Evolutionary conservation across 2,329 filamentous ascomycete species (phyloP).

Genomic region (Didymella keratinophila): DNA sequence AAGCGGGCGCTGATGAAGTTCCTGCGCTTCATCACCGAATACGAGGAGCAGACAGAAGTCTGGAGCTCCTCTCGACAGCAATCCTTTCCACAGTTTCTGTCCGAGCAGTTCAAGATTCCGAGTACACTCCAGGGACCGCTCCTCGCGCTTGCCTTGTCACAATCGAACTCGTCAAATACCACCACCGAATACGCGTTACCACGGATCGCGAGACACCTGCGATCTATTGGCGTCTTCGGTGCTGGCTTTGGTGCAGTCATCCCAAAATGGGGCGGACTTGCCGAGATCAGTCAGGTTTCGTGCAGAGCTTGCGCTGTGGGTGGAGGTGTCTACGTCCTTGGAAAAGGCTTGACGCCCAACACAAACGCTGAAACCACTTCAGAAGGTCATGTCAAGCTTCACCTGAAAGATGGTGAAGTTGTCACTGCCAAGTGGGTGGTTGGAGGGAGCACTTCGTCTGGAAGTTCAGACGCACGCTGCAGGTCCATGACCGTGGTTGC

Average conservation of each 20-base stretch:
- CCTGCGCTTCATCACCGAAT: slow-evolving; percentile 82
- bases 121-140: slow-evolving; percentile 70
- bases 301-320: slow-evolving; percentile 92
- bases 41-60: slow-evolving; percentile 65
- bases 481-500: slow-evolving; percentile 74
- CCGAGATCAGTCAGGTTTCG: slow-evolving; percentile 88
- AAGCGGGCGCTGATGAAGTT: slow-evolving; percentile 94
- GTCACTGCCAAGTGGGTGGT: slow-evolving; percentile 66
- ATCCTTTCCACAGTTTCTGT: slow-evolving; percentile 67
- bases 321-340: slow-evolving; percentile 88
- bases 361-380: slow-evolving; percentile 10
- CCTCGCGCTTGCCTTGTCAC: slow-evolving; percentile 76
- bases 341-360: slow-evolving; percentile 64
- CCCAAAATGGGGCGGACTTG: slow-evolving; percentile 89
- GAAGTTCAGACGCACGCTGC: slow-evolving; percentile 51
- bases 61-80: slow-evolving; percentile 67
- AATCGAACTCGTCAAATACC: slow-evolving; percentile 63
- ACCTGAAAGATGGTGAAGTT: slow-evolving; percentile 65
- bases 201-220: slow-evolving; percentile 78
- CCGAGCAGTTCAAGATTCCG: slow-evolving; percentile 63
- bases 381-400: slow-evolving; percentile 51
- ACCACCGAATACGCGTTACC: slow-evolving; percentile 74
- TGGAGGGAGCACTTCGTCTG: slow-evolving; percentile 44
- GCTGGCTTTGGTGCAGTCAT: slow-evolving; percentile 88
- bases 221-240: slow-evolving; percentile 87